These are phyloP conservation scores for Fraxinus angustifolia DNA, from an alignment of 305 asterid genomes.

Conservation along the genomic window DNA sequence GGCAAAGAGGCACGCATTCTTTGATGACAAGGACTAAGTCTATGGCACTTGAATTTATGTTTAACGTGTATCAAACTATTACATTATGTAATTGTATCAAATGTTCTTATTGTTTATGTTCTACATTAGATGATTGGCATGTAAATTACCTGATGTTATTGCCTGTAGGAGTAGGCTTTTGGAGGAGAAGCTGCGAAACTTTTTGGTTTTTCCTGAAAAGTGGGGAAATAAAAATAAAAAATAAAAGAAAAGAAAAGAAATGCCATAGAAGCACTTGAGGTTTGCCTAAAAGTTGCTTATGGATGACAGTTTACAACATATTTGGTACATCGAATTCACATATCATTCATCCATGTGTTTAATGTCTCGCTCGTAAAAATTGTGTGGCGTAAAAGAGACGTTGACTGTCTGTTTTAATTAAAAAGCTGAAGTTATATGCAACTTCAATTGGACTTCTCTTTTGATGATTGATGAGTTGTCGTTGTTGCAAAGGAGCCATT, in stretches of 20 bases:
- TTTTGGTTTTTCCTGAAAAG: not conserved
- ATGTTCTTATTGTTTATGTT: not conserved
- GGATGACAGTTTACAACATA: not conserved
- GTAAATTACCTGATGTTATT: not conserved
- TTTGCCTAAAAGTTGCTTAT: not conserved
- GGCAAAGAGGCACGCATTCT: not conserved
- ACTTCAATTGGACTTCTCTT: not conserved
- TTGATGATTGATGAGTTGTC: not conserved
- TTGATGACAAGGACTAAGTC: not conserved
- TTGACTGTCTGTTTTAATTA: not conserved
- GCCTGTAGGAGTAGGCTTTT: not conserved
- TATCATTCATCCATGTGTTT: not conserved
- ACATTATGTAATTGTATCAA: not conserved
- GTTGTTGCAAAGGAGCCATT: not conserved
- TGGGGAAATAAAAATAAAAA: too few species aligned
- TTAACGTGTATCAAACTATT: not conserved
- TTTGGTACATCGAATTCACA: not conserved
- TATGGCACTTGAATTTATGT: not conserved
- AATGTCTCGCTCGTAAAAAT: not conserved
- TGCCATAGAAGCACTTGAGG: not conserved
- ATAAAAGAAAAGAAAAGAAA: too few species aligned
- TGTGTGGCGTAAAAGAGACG: not conserved
- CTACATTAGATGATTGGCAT: not conserved
- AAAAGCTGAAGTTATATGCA: not conserved
- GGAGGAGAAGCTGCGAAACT: not conserved